These are phyloP conservation scores for Penicillium mononematosum DNA, from an alignment of 495 filamentous ascomycete species.

Conservation along the genomic window DNA sequence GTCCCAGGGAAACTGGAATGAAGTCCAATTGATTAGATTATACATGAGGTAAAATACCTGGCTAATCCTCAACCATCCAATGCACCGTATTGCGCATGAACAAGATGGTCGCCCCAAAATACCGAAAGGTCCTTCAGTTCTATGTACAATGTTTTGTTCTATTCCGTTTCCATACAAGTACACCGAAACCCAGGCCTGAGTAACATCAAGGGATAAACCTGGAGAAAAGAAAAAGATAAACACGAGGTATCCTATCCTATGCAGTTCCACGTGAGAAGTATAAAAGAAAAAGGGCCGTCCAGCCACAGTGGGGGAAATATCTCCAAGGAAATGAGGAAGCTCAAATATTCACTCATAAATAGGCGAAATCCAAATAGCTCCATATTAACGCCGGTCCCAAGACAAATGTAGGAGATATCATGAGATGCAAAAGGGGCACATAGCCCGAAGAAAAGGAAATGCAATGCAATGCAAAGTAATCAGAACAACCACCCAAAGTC, in stretches of 20 bases:
- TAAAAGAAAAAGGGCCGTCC: neutral
- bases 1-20: neutral
- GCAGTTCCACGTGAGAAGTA: neutral
- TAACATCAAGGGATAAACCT: neutral
- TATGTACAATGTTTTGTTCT: conserved; percentile 5
- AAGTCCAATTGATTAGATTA: conserved; percentile 1
- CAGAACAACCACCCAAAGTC: neutral
- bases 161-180: conserved; percentile 4
- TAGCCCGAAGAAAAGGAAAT: neutral
- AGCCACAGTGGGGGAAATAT: neutral
- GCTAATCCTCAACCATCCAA: neutral
- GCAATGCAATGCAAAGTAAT: neutral
- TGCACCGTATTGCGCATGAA: neutral
- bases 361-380: neutral
- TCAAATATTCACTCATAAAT: neutral
- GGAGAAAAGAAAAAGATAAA: neutral
- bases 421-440: neutral
- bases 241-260: neutral
- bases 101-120: neutral
- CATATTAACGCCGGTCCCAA: conserved; percentile 2
- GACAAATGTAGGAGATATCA: conserved; percentile 2
- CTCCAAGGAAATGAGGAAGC: neutral
- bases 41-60: neutral
- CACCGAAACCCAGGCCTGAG: neutral
- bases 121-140: neutral